A percentile compares a stretch with the other conserved stretches of the same genome.
Evolutionary conservation across 306 rosid genomes (phyloP).

Genomic region (Crataegus laevigata): DNA sequence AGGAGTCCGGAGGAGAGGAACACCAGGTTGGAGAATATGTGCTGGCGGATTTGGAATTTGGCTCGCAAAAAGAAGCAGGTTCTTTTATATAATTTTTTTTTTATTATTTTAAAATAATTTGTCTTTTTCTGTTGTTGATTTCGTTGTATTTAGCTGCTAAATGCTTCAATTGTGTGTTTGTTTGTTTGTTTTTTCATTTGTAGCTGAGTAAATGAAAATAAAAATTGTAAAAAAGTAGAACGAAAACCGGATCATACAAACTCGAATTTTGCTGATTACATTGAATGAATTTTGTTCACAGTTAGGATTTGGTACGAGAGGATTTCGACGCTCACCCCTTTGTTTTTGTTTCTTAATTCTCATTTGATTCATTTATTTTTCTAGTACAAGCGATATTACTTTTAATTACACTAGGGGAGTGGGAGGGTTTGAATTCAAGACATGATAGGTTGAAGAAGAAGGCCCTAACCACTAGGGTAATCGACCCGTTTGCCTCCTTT

Average conservation of each 20-base stretch:
- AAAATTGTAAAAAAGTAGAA: background rate
- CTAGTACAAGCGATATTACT: too few species aligned
- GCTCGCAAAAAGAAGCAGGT: conserved; percentile 68
- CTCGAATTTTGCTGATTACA: background rate
- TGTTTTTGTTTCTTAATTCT: background rate
- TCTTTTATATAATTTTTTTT: background rate
- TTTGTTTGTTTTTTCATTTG: too few species aligned
- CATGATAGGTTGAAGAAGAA: too few species aligned
- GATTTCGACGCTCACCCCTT: background rate
- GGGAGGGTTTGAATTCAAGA: too few species aligned
- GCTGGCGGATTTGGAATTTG: conserved; percentile 67
- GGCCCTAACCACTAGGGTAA: too few species aligned
- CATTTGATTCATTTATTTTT: background rate
- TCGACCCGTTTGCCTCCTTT: too few species aligned
- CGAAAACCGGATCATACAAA: background rate
- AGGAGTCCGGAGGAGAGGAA: conserved; percentile 58
- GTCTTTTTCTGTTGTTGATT: background rate
- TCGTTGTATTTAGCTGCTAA: background rate
- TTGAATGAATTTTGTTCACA: background rate
- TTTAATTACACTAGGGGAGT: too few species aligned
- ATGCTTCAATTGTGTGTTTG: background rate
- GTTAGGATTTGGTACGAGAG: background rate
- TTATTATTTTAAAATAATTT: background rate
- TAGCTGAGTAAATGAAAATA: background rate
- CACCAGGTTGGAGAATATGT: conserved; percentile 60